phyloP scores from a whole-genome alignment of 2,329 filamentous ascomycete genomes.

The Apiospora sp. region DNA sequence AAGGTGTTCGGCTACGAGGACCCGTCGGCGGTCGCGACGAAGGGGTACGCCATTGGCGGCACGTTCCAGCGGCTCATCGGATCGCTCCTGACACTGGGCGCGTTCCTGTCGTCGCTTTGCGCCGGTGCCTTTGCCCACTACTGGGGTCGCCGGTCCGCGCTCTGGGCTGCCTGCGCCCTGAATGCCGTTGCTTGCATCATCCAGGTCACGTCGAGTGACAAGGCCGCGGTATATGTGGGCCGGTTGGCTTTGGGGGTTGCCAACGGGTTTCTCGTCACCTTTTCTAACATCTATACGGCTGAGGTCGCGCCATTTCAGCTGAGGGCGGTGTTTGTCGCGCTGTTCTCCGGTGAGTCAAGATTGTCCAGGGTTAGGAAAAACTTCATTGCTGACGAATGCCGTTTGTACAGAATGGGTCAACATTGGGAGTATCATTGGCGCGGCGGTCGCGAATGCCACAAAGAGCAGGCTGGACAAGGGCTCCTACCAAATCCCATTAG shows the following conservation, averaged over 20 bases:
- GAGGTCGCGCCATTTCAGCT: conserved; percentile 57
- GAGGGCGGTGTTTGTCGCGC: conserved; percentile 55
- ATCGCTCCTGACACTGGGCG: conserved; percentile 59
- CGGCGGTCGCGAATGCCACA: conserved; percentile 52
- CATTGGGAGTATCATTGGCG: conserved; percentile 52
- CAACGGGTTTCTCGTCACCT: conserved; percentile 52
- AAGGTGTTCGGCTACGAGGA: conserved; percentile 58
- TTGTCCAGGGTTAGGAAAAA: neutral
- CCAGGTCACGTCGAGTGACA: conserved; percentile 50
- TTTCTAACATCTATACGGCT: conserved; percentile 55
- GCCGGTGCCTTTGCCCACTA: conserved; percentile 56
- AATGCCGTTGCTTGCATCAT: conserved; percentile 52
- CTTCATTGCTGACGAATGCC: neutral
- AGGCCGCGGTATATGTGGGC: conserved; percentile 53
- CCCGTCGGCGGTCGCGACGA: conserved; percentile 37
- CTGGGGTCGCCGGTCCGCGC: conserved; percentile 53
- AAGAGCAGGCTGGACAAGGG: conserved; percentile 43
- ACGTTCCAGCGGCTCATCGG: conserved; percentile 61
- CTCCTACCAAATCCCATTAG: conserved; percentile 57
- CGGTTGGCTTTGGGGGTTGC: conserved; percentile 53
- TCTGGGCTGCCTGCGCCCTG: conserved; percentile 57
- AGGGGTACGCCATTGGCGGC: conserved; percentile 52
- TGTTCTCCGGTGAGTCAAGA: conserved; percentile 46
- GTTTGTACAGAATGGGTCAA: conserved; percentile 52
- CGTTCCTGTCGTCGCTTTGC: conserved; percentile 45